Evolutionary conservation across 176 grass and related monocot species (phyloP).

Genomic region (sorghum (Sorghum bicolor)): DNA sequence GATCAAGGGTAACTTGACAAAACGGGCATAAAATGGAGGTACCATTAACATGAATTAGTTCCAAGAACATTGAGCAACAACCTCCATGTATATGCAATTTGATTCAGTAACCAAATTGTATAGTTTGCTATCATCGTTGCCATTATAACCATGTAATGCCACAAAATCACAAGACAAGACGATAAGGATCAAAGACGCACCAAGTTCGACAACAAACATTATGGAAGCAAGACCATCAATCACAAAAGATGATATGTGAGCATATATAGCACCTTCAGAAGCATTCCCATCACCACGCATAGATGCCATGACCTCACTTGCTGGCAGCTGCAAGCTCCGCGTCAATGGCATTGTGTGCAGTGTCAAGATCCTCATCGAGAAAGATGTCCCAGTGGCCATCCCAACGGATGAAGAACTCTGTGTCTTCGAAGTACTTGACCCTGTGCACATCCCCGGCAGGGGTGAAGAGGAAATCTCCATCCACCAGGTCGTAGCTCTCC

Average conservation of each 20-base stretch:
- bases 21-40: neutral
- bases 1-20: neutral
- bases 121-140: neutral
- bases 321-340: slow-evolving; percentile 42
- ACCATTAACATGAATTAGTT: neutral
- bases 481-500: slow-evolving; percentile 63
- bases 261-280: slow-evolving; percentile 10
- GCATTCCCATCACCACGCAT: neutral
- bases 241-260: neutral
- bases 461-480: slow-evolving; percentile 89
- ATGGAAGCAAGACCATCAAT: slow-evolving; percentile 1
- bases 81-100: neutral
- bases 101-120: slow-evolving; percentile 10
- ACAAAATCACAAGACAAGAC: neutral
- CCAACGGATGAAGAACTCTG: slow-evolving; percentile 95
- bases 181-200: neutral
- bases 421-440: slow-evolving; percentile 82
- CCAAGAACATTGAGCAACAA: neutral
- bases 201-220: neutral
- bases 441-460: slow-evolving; percentile 79
- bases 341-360: slow-evolving; percentile 46
- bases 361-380: slow-evolving; percentile 73
- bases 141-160: neutral
- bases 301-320: neutral
- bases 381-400: slow-evolving; percentile 96